Base-by-base conservation (phyloP, 306 rosid genomes). In the Cyamopsis tetragonoloba region DNA sequence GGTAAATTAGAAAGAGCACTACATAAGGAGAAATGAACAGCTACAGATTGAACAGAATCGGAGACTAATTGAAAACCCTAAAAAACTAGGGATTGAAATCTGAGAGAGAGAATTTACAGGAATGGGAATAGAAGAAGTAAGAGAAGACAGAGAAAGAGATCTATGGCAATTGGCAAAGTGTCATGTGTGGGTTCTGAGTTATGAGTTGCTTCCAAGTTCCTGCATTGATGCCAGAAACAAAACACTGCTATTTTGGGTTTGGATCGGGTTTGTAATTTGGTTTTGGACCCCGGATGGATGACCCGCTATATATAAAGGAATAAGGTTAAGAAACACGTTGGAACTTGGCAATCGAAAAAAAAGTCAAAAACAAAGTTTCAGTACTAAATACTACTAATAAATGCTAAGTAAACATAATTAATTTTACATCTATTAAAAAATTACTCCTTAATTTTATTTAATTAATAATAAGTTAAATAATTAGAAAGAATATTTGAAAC, bases 141-240 rank as follows among this genome's bases (percentile, higher is more conserved):
- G n/a, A n/a, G n/a, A 27, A 15, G 74, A 42, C 34, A 51, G 66
- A 50, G 66, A 28, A 48, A 26, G 67, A 79, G 87, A 79, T 78
- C 83, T 65, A 13, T 39, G 6, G 22, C 50, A n/a, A n/a, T n/a
- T n/a, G n/a, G n/a, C n/a, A n/a, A n/a, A n/a, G n/a, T n/a, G n/a
- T n/a, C n/a, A n/a, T n/a, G n/a, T n/a, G n/a, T 61, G 23, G 34
- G 6, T 17, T 12, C 27, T 8, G 4, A 28, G 70, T 44, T 64
- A 5, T 12, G 46, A 30, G 32, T 31, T 31, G 18, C 55, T 64
- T 31, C 28, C 58, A 8, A 10, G 17, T 51, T 51, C 20, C 34
- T 24, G 4, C 11, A 5, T 24, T 3, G 5, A 12, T 53, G 12
- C 1, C 11, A 31, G 18, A 58, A 18, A 13, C 1, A n/a, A 54